These are phyloP conservation scores for Coemansia sp. DNA, from an alignment of 192 early-diverging fungal genomes.

Conservation along the genomic window DNA sequence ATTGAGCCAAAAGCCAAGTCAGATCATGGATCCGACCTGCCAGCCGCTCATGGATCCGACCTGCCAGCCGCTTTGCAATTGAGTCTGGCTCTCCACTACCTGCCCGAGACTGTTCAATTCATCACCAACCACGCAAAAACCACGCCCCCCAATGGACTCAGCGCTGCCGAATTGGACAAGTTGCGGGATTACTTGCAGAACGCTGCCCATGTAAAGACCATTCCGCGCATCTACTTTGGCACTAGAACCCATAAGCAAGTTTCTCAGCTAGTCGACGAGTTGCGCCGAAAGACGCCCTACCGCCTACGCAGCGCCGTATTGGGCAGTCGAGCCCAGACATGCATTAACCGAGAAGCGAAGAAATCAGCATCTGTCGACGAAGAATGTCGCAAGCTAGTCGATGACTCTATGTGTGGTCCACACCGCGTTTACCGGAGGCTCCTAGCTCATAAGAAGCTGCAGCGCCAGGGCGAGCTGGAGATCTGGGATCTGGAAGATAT, in stretches of 20 bases:
- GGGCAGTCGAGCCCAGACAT: constrained; percentile 57
- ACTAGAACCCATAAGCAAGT: constrained; percentile 63
- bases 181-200: constrained; percentile 8
- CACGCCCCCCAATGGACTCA: constrained; percentile 13
- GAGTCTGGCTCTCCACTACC: neutral
- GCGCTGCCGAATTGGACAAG: constrained; percentile 10
- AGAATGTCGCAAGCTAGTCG: constrained; percentile 24
- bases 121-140: constrained; percentile 11
- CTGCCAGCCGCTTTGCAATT: neutral
- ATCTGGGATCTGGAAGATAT: constrained; percentile 66
- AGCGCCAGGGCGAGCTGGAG: constrained; percentile 17
- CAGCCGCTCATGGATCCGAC: neutral
- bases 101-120: neutral
- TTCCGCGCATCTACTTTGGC: constrained; percentile 55
- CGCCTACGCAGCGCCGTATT: constrained; percentile 54
- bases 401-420: constrained; percentile 22
- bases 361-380: constrained; percentile 46
- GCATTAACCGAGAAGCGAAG: constrained; percentile 37
- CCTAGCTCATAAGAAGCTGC: neutral
- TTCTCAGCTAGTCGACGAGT: constrained; percentile 56
- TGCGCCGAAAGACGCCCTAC: constrained; percentile 58
- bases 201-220: neutral
- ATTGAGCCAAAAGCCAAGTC: neutral
- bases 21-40: neutral
- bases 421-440: constrained; percentile 1